Conservation (phyloP, 2,329 filamentous ascomycete species). For the Sclerotinia trifoliorum region DNA sequence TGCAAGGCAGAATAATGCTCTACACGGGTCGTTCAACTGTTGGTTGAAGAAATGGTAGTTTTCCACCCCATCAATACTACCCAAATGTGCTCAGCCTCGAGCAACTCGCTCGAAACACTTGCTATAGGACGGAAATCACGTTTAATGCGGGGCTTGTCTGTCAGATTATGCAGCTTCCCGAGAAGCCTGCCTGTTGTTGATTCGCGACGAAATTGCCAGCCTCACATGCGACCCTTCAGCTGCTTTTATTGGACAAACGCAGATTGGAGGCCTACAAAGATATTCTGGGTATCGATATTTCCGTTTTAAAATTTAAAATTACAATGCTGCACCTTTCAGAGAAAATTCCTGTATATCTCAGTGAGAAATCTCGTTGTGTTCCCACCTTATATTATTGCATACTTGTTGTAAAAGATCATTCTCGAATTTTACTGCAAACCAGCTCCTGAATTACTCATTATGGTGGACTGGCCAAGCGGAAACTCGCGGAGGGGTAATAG, state of each 20-base stretch:
- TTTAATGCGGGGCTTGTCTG: background rate
- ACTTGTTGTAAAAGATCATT: too few species aligned
- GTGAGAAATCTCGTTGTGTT: too few species aligned
- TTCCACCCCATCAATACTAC: background rate
- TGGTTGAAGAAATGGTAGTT: background rate
- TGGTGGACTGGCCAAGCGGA: too few species aligned
- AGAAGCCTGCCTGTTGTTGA: background rate
- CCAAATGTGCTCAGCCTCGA: background rate
- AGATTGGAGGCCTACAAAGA: background rate
- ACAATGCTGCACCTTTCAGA: too few species aligned
- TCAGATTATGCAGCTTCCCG: background rate
- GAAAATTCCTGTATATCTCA: too few species aligned
- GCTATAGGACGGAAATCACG: background rate
- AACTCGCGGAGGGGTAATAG: too few species aligned
- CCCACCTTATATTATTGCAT: too few species aligned
- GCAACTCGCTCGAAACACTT: background rate
- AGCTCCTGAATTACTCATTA: too few species aligned
- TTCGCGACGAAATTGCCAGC: background rate
- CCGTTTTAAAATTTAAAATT: background rate
- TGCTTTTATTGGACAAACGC: background rate
- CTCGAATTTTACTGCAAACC: too few species aligned
- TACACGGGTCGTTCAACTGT: background rate
- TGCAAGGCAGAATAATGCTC: background rate
- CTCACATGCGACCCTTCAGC: background rate
- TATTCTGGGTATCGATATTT: background rate